Conservation (phyloP, 768 basidiomycete genomes). For the Boletus rubropictus region DNA sequence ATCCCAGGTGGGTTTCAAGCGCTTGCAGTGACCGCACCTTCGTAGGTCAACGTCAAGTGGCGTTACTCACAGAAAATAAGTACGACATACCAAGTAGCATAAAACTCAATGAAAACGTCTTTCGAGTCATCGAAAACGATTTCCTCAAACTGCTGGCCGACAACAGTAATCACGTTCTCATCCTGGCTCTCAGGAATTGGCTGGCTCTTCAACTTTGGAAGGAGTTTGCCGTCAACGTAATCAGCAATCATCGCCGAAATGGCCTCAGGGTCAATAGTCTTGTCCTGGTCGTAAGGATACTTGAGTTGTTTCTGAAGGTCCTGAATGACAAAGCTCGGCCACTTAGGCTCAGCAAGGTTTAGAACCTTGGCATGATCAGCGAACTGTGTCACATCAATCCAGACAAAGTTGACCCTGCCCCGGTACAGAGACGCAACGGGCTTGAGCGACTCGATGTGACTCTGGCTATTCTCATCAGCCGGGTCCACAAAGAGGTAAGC, state of each 20-base stretch:
- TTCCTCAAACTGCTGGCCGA: slow-evolving; percentile 85
- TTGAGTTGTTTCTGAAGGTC: slow-evolving; percentile 79
- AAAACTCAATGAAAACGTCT: slow-evolving; percentile 96
- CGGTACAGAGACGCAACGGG: slow-evolving; percentile 79
- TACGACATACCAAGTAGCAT: slow-evolving; percentile 80
- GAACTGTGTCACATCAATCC: slow-evolving; percentile 95
- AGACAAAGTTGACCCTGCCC: slow-evolving; percentile 92
- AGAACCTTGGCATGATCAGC: slow-evolving; percentile 93
- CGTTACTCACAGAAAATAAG: not conserved
- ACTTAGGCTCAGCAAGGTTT: slow-evolving; percentile 77
- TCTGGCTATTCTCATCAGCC: slow-evolving; percentile 54
- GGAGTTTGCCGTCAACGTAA: slow-evolving; percentile 66
- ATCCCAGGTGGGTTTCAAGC: slow-evolving; percentile 93
- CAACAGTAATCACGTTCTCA: slow-evolving; percentile 76
- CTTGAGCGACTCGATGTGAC: slow-evolving; percentile 59
- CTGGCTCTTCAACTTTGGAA: slow-evolving; percentile 85
- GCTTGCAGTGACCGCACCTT: slow-evolving; percentile 95
- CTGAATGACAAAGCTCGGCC: slow-evolving; percentile 95
- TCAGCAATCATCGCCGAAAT: slow-evolving; percentile 56
- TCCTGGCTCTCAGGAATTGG: slow-evolving; percentile 80
- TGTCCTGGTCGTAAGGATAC: slow-evolving; percentile 75
- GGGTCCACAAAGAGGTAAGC: slow-evolving; percentile 95
- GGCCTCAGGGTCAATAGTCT: slow-evolving; percentile 51
- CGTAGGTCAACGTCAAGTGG: not conserved
- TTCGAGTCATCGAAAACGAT: slow-evolving; percentile 81